phyloP scores from a whole-genome alignment of 1,284 basidiomycete species.

The Anthracocystis setariae region DNA sequence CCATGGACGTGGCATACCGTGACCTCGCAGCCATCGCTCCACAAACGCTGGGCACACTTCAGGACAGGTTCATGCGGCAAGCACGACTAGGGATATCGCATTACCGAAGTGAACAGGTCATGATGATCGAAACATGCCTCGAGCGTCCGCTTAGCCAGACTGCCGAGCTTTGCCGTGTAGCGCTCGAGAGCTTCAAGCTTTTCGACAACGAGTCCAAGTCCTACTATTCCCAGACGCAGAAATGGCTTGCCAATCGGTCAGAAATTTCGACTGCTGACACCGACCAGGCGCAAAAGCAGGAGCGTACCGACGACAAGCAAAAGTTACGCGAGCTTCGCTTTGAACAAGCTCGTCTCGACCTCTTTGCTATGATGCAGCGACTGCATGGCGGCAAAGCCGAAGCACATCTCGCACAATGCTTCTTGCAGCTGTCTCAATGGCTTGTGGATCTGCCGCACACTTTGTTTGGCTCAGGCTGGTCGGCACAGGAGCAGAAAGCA shows the following conservation, averaged over 20 bases:
- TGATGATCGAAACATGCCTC: constrained; percentile 31
- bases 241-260: constrained; percentile 52
- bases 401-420: constrained; percentile 29
- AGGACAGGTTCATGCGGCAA: constrained; percentile 12
- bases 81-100: constrained; percentile 21
- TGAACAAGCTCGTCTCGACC: constrained; percentile 48
- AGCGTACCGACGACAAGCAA: constrained; percentile 56
- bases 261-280: background rate
- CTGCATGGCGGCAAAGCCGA: constrained; percentile 56
- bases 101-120: constrained; percentile 24
- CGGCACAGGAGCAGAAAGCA: background rate
- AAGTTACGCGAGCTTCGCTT: constrained; percentile 52
- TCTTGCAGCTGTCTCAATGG: constrained; percentile 44
- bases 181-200: constrained; percentile 39
- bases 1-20: constrained; percentile 38
- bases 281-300: constrained; percentile 31
- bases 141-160: constrained; percentile 44
- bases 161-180: constrained; percentile 44
- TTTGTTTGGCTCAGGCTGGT: constrained; percentile 10
- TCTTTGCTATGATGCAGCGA: constrained; percentile 20
- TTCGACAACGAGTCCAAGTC: constrained; percentile 56
- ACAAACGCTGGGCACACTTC: constrained; percentile 34
- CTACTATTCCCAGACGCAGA: constrained; percentile 60
- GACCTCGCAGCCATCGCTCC: constrained; percentile 30
- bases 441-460: constrained; percentile 14